Base-by-base conservation (phyloP, 495 filamentous ascomycete species). In the Penicillium tannophilum region DNA sequence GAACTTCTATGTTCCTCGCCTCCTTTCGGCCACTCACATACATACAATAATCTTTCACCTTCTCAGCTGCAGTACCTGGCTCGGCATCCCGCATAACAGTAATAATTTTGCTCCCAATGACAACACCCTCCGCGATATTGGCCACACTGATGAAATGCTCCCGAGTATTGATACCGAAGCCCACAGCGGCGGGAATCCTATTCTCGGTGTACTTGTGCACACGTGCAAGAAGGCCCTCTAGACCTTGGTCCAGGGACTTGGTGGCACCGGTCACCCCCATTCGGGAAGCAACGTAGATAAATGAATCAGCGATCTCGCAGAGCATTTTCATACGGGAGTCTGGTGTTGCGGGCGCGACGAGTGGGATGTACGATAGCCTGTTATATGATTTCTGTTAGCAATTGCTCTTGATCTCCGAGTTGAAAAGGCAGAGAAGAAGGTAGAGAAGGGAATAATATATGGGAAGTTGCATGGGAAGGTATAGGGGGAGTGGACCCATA, bases 241-340 rank as follows among this genome's bases (percentile, higher is more conserved):
- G 82, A 54, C 88, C 87, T 42, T 83, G 74, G 70, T 89, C 96
- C 59, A 98, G 79, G 28, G 83, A 86, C 30, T 93, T 92, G 0
- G 88, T 88, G 20, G 91, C 94, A 63, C 94, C 94, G 2, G 94
- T 98, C 35, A 97, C 92, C 60, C 94, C 94, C 91, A 97, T 96
- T 59, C 93, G 84, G 3, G 94, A 98, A 20, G 98, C 95, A 56
- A 99, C 94, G 72, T 99, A 99, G 75, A 99, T 95, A 79, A 99
- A 99, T 9, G 92, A 96, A 75, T 98, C 93, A 64, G 95, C 94
- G 50, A 99, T 95, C 74, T 90, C 87, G 83, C 94, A 99, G 23
- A 99, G 86, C 4, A 96, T 78, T 75, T 92, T 92, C 91, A 98
- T 93, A 55, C 94, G 90, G 46, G 84, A 73, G 55, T 94, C 90